A percentile compares a stretch with the other conserved stretches of the same genome.
phyloP scores from a whole-genome alignment of 2,329 filamentous ascomycete genomes.

The Pseudovirgaria hyperparasitica region DNA sequence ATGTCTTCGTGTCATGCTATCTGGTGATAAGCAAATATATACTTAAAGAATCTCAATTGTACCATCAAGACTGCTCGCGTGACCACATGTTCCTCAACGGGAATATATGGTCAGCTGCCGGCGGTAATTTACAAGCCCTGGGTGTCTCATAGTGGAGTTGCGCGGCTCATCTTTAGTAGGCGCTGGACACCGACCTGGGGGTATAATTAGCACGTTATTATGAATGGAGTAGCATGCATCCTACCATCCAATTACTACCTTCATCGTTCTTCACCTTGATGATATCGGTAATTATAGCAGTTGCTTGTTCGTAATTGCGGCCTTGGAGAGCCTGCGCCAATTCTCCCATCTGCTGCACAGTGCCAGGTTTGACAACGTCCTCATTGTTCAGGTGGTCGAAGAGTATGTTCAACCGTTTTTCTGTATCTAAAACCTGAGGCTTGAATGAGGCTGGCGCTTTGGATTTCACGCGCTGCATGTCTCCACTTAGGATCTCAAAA shows the following conservation, averaged over 20 bases:
- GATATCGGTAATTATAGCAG: conserved; percentile 30
- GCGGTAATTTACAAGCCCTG: too few species aligned
- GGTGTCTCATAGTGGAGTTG: conserved; percentile 11
- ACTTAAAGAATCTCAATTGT: too few species aligned
- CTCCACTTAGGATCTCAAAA: conserved; percentile 66
- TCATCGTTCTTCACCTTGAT: conserved; percentile 36
- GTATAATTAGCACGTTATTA: conserved; percentile 3
- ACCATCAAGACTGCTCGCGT: too few species aligned
- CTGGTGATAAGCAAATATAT: neutral
- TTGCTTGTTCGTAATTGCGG: conserved; percentile 33
- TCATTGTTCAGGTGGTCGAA: conserved; percentile 97
- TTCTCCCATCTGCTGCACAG: conserved; percentile 52
- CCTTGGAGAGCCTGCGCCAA: conserved; percentile 32
- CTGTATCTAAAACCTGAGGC: conserved; percentile 81
- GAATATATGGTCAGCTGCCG: too few species aligned
- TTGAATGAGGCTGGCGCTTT: conserved; percentile 80
- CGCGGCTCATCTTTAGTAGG: conserved; percentile 25
- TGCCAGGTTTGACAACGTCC: conserved; percentile 73
- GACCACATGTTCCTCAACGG: too few species aligned
- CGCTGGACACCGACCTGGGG: conserved; percentile 24
- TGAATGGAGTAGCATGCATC: conserved; percentile 10
- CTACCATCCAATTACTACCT: conserved; percentile 39
- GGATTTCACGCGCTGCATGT: conserved; percentile 79
- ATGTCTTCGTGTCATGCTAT: neutral
- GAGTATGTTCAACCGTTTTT: conserved; percentile 83